Evolutionary conservation across 495 filamentous ascomycete species (phyloP), one percentile per base, ranked within the genome.

Genomic region (Penicillium robsamsonii): DNA sequence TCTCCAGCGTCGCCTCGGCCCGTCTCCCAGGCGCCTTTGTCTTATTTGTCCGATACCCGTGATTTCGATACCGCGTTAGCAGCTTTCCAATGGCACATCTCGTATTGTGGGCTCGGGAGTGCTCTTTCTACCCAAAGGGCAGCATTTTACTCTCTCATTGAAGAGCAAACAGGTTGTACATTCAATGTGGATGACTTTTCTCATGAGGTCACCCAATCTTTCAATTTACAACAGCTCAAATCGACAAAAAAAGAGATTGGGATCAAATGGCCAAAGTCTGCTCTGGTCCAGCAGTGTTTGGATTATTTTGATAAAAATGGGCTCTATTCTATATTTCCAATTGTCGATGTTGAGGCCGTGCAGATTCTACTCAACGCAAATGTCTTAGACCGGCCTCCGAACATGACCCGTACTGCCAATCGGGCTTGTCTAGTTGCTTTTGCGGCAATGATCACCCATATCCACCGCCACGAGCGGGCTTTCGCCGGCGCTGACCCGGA

Each of bases 321-420:
- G 1, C 55, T 69, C 1, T 71, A 71, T 38, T 64, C 66, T 8
- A 52, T 71, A 7, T 69, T 69, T 35, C 68, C 64, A 3, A 49
- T 69, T 29, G 62, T 59, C 13, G 60, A 69, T 46, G 48, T 47
- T 10, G 50, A 57, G n/a, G 55, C 56, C 3, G 15, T 63, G 40
- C 47, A 41, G 15, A 51, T 58, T 12, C 50, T 69, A 8, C 38
- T 67, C 22, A 53, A 64, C 24, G 57, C 54, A 13, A 52, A 58
- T 50, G 53, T 61, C 11, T 33, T 68, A 17, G 50, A 59, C 5
- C 42, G 57, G 22, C 53, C 59, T 4, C 10, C 18, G 52, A n/a
- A 50, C 33, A 33, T 33, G 29, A 50, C 20, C 33, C 59, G 49
- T n/a, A 54, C 56, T 3, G 53, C 61, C 8, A 58, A 59, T 47